Percentiles rank a stretch among this genome's conserved stretches.
Evolutionary conservation across 768 basidiomycete species (phyloP).

Genomic region (Phanerodontia chrysosporium): DNA sequence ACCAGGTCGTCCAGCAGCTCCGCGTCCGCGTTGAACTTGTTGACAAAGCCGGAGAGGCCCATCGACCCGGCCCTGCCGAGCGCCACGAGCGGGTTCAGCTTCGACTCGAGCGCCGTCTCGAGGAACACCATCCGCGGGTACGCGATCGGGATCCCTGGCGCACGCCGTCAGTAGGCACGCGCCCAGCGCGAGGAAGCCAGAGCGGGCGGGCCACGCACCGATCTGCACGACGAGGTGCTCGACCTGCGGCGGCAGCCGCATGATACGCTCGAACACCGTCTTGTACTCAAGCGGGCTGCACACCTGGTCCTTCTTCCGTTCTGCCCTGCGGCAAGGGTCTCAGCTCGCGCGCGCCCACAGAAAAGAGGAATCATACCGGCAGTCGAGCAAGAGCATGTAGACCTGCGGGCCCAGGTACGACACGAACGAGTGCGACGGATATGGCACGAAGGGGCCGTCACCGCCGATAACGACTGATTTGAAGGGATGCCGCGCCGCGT

Average conservation of each 20-base stretch:
- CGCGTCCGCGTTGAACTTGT: conserved; percentile 88
- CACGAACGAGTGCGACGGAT: conserved; percentile 80
- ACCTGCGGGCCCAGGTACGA: conserved; percentile 76
- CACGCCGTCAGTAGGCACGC: neutral
- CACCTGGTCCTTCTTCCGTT: conserved; percentile 78
- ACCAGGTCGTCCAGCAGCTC: conserved; percentile 93
- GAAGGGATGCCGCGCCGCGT: conserved; percentile 63
- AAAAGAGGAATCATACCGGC: conserved; percentile 46
- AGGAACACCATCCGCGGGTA: conserved; percentile 94
- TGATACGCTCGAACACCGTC: conserved; percentile 62
- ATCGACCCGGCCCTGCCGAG: conserved; percentile 65
- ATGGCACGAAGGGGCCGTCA: conserved; percentile 72
- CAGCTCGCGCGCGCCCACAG: neutral
- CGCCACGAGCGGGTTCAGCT: conserved; percentile 78
- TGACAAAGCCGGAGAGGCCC: conserved; percentile 75
- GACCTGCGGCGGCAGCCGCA: conserved; percentile 54
- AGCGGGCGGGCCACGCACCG: conserved; percentile 46
- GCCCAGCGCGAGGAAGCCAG: neutral
- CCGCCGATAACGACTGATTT: conserved; percentile 73
- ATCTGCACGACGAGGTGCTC: conserved; percentile 84
- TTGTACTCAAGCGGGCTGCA: conserved; percentile 73
- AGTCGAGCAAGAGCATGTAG: conserved; percentile 73
- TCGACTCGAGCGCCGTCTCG: conserved; percentile 72
- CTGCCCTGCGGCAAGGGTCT: conserved; percentile 66
- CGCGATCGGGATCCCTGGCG: conserved; percentile 77